A percentile compares a stretch with the other conserved stretches of the same genome.
Conservation (phyloP, 2,329 filamentous ascomycete genomes). For the Chrysoporthe puriensis region DNA sequence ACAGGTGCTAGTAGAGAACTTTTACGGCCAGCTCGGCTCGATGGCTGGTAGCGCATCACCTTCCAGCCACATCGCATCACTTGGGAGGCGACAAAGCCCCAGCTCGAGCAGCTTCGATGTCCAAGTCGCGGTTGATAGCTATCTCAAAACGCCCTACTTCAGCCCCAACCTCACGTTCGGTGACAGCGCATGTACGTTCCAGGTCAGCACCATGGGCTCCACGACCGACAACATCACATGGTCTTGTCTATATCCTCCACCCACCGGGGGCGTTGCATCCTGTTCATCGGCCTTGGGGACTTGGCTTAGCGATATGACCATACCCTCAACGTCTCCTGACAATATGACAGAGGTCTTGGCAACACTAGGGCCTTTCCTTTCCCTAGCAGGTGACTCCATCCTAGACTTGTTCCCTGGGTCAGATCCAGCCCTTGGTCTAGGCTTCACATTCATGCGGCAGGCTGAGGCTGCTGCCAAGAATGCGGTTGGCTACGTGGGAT, state of each 20-base stretch:
- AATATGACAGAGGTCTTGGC: conserved; percentile 29
- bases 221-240: conserved; percentile 30
- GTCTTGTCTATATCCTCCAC: conserved; percentile 32
- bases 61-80: no score
- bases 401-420: conserved; percentile 30
- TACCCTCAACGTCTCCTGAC: conserved; percentile 11
- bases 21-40: conserved; percentile 30
- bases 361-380: conserved; percentile 30
- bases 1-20: conserved; percentile 31
- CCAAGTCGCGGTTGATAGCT: conserved; percentile 28
- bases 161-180: conserved; percentile 31
- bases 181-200: conserved; percentile 28
- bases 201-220: conserved; percentile 16
- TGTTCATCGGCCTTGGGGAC: conserved; percentile 30
- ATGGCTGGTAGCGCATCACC: conserved; percentile 14
- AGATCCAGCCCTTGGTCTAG: conserved; percentile 27
- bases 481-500: conserved; percentile 29
- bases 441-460: conserved; percentile 29
- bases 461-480: conserved; percentile 28
- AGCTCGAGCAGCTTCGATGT: conserved; percentile 32
- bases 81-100: conserved; percentile 18
- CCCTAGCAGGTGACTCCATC: conserved; percentile 27
- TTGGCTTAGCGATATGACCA: conserved; percentile 29
- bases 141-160: conserved; percentile 24
- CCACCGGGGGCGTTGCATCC: conserved; percentile 28